A percentile compares a stretch with the other conserved stretches of the same genome.
These are phyloP conservation scores for Scedosporium dehoogii DNA, from an alignment of 2,329 filamentous ascomycete species.

Conservation along the genomic window DNA sequence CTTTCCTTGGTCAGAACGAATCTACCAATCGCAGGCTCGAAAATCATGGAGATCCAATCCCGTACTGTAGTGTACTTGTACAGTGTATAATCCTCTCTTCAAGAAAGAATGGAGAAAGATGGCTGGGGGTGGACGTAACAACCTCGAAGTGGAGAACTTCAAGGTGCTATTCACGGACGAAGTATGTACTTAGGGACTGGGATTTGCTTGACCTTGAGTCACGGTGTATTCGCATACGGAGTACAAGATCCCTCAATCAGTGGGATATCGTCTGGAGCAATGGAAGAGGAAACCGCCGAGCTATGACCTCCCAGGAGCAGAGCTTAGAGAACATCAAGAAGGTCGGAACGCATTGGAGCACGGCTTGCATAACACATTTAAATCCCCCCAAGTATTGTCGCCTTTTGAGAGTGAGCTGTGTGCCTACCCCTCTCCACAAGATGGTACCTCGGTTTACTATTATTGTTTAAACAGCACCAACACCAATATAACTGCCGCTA, in stretches of 20 bases:
- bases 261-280: not conserved
- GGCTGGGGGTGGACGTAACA: too few species aligned
- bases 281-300: constrained; percentile 1
- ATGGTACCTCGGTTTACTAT: too few species aligned
- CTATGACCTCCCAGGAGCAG: not conserved
- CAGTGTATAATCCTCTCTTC: too few species aligned
- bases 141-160: not conserved
- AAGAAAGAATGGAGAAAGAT: too few species aligned
- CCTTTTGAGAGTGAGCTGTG: too few species aligned
- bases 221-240: constrained; percentile 1
- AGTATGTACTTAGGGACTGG: not conserved
- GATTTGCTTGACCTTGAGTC: not conserved
- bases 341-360: not conserved
- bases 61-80: not conserved
- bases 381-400: too few species aligned
- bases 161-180: not conserved
- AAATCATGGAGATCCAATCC: not conserved
- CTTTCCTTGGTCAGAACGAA: not conserved
- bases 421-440: too few species aligned
- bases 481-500: too few species aligned
- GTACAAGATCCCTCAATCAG: not conserved
- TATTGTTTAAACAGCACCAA: too few species aligned
- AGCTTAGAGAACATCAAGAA: not conserved
- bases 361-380: too few species aligned
- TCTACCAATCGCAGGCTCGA: not conserved